phyloP scores from a whole-genome alignment of 2,329 filamentous ascomycete species.

The Ceratocystis alfenasii region DNA sequence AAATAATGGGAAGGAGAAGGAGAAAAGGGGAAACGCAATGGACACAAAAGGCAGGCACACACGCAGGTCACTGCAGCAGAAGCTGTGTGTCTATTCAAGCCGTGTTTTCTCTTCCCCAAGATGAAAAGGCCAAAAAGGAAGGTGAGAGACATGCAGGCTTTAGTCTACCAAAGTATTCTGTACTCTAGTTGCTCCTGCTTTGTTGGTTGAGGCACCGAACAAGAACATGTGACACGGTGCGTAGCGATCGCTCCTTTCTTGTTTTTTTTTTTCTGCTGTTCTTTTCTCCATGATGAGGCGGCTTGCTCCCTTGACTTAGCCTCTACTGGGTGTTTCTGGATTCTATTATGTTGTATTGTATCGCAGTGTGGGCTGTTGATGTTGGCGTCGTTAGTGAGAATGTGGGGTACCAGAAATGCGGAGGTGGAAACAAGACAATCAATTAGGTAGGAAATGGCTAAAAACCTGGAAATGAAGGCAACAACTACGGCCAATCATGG shows the following conservation, averaged over 20 bases:
- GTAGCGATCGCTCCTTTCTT: not conserved
- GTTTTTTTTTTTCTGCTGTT: not conserved
- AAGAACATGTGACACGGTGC: slow-evolving; percentile 4
- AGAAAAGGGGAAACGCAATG: slow-evolving; percentile 3
- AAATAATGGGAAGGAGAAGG: not conserved
- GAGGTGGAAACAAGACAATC: not conserved
- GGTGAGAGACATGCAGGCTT: not conserved
- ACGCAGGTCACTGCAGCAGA: slow-evolving; percentile 1
- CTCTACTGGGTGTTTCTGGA: not conserved
- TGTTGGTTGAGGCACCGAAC: not conserved
- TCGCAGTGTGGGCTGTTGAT: not conserved
- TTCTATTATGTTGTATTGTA: not conserved
- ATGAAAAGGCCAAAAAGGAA: not conserved
- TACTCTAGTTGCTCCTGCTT: too few relatives aligned
- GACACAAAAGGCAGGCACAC: slow-evolving; percentile 1
- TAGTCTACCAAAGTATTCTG: not conserved
- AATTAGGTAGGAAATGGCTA: not conserved
- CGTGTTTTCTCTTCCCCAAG: not conserved
- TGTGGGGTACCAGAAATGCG: slow-evolving; percentile 1
- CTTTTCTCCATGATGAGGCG: not conserved
- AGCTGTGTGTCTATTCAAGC: not conserved
- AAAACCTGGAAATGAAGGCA: not conserved
- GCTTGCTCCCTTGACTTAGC: not conserved
- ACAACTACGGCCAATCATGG: not conserved
- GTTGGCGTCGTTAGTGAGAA: not conserved